Evolutionary conservation across 2,329 filamentous ascomycete genomes (phyloP), one percentile per base, ranked within the genome.

Genomic region (Neurospora sp.): DNA sequence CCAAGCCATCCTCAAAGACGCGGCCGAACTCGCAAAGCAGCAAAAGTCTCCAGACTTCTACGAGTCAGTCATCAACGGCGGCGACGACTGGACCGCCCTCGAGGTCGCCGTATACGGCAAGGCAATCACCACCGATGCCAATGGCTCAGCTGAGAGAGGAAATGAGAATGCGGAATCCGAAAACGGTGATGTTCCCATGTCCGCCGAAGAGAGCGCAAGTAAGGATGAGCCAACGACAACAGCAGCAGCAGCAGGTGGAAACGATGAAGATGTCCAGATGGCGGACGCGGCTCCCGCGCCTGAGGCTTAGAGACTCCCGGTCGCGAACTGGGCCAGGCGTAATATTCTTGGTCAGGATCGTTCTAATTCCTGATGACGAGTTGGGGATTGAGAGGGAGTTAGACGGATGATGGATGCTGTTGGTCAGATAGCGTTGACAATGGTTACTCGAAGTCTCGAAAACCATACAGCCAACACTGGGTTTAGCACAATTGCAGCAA

Each of bases 61-160:
- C 73, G 85, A 88, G 70, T 82, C 81, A 73, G 78, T 84, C 38
- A 80, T 88, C 33, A 79, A 82, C 52, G 86, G 86, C 70, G 84
- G 84, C 70, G 81, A 86, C 71, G 72, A 86, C 1, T 86, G 83
- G 73, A 78, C 82, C 68, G 78, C 82, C 71, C 79, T 87, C 8
- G 84, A 84, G 76, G 78, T 79, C 23, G 87, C 84, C 73, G 80
- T 87, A 11, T 83, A 86, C 67, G 81, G 79, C 38, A 52, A 62
- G 28, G 23, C 52, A 0, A 36, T 62, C 52, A 62, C 52, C 52
- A n/a, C 15, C 28, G 3, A 10, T 58, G 15, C 23, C 15, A 36
- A 33, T 62, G 23, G 23, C 8, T 33, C 52, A 4, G 9, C 28
- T 5, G 52, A 62, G 28, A 7, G 23, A 28, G 52, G 10, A 2